Evolutionary conservation across 176 grass and related monocot genomes (phyloP).

Genomic region (Ananas comosus): DNA sequence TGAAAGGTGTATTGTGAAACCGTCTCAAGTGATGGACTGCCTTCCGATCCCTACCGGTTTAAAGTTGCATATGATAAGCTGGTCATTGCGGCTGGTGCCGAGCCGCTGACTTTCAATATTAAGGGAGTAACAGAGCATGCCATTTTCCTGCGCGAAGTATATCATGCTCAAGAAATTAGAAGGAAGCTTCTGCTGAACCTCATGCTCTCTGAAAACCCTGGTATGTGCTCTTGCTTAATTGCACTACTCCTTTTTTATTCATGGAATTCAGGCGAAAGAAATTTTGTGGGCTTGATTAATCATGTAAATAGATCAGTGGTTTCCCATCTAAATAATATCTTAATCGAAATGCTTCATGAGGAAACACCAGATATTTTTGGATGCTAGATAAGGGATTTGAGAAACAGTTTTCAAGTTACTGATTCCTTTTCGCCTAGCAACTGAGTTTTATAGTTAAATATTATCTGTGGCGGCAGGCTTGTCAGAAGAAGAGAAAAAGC

Average conservation of each 20-base stretch:
- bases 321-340: no score
- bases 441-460: not conserved
- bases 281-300: no score
- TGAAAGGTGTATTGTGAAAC: slow-evolving; percentile 48
- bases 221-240: slow-evolving; percentile 17
- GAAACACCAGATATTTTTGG: no score
- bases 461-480: slow-evolving; percentile 33
- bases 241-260: not conserved
- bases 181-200: slow-evolving; percentile 77
- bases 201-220: slow-evolving; percentile 89
- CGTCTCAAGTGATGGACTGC: slow-evolving; percentile 23
- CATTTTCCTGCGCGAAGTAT: slow-evolving; percentile 81
- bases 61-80: slow-evolving; percentile 92
- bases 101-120: slow-evolving; percentile 80
- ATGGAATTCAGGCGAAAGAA: not conserved
- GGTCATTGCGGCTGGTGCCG: slow-evolving; percentile 74
- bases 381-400: not conserved
- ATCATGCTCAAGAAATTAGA: slow-evolving; percentile 86
- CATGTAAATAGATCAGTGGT: no score
- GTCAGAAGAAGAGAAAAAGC: slow-evolving; percentile 54
- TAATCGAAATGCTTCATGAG: no score
- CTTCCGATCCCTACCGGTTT: slow-evolving; percentile 48
- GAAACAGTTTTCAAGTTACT: not conserved
- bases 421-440: not conserved
- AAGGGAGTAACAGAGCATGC: slow-evolving; percentile 83